A percentile compares a stretch with the other conserved stretches of the same genome.
phyloP scores from a whole-genome alignment of 1,284 basidiomycete species.

The Fistulina hepatica region DNA sequence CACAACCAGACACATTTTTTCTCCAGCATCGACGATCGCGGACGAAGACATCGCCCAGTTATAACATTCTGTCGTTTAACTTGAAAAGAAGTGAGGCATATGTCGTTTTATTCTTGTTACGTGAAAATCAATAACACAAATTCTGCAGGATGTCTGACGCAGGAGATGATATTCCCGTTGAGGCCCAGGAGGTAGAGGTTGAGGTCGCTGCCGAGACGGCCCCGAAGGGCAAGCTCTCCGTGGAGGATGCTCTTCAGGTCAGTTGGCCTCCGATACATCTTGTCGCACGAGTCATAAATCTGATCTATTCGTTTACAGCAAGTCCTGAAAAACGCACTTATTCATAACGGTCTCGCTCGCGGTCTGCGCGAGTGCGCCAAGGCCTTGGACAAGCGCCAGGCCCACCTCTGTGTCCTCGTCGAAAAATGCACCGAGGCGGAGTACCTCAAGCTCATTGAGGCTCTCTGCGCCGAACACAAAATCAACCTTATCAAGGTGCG shows the following conservation, averaged over 20 bases:
- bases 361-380: slow-evolving; percentile 97
- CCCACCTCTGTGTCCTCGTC: slow-evolving; percentile 97
- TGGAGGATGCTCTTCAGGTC: slow-evolving; percentile 97
- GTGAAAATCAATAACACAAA: slow-evolving; percentile 6
- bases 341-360: slow-evolving; percentile 96
- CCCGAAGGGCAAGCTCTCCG: slow-evolving; percentile 89
- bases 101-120: slow-evolving; percentile 4
- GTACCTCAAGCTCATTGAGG: slow-evolving; percentile 99
- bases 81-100: slow-evolving; percentile 34
- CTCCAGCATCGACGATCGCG: slow-evolving; percentile 77
- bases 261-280: slow-evolving; percentile 13
- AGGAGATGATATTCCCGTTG: slow-evolving; percentile 89
- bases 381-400: slow-evolving; percentile 97
- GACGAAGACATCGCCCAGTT: slow-evolving; percentile 69
- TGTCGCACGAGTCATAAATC: background rate
- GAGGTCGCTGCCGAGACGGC: slow-evolving; percentile 69
- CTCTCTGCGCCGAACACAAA: slow-evolving; percentile 97
- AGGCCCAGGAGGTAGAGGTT: slow-evolving; percentile 56
- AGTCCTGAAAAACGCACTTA: slow-evolving; percentile 92
- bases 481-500: slow-evolving; percentile 90
- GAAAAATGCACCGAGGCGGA: slow-evolving; percentile 99
- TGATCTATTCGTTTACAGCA: slow-evolving; percentile 36
- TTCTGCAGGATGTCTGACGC: slow-evolving; percentile 86
- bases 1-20: slow-evolving; percentile 41
- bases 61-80: slow-evolving; percentile 25